Conservation (phyloP, 2,329 filamentous ascomycete genomes). For the Xylariaceae sp. region DNA sequence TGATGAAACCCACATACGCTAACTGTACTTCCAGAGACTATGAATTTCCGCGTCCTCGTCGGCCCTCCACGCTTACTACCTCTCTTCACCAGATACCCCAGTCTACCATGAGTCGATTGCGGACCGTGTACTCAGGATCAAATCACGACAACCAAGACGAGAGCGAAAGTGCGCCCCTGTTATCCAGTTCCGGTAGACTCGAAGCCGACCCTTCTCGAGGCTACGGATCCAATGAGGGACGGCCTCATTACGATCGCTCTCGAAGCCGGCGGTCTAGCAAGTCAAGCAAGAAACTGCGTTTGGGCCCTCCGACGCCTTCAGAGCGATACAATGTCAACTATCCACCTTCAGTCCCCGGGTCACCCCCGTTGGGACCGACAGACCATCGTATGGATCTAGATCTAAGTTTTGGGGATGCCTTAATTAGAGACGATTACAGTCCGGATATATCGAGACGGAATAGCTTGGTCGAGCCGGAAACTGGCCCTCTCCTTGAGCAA, state of each 20-base stretch:
- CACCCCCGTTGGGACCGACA: slow-evolving; percentile 47
- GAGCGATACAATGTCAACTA: slow-evolving; percentile 63
- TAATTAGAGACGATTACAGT: slow-evolving; percentile 63
- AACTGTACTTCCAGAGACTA: slow-evolving; percentile 14
- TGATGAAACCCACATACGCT: neutral
- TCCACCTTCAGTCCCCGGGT: slow-evolving; percentile 63
- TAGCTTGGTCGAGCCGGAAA: slow-evolving; percentile 15
- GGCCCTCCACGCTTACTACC: slow-evolving; percentile 44
- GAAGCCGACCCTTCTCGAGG: slow-evolving; percentile 25
- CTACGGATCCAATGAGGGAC: slow-evolving; percentile 41
- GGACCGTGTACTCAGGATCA: slow-evolving; percentile 10
- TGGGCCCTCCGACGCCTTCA: slow-evolving; percentile 24
- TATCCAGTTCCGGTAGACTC: slow-evolving; percentile 39
- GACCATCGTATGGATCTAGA: slow-evolving; percentile 48
- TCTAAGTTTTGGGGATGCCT: slow-evolving; percentile 62
- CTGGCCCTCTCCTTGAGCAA: slow-evolving; percentile 28
- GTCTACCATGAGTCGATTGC: slow-evolving; percentile 23
- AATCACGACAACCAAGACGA: slow-evolving; percentile 44
- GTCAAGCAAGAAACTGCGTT: slow-evolving; percentile 39
- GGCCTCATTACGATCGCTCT: slow-evolving; percentile 25
- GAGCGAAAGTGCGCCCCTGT: slow-evolving; percentile 52
- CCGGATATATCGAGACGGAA: slow-evolving; percentile 20
- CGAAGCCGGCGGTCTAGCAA: slow-evolving; percentile 44
- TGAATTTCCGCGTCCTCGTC: slow-evolving; percentile 54
- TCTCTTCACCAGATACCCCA: slow-evolving; percentile 33